phyloP scores from a whole-genome alignment of 179 eudicot species.

The Beta lomatogona region DNA sequence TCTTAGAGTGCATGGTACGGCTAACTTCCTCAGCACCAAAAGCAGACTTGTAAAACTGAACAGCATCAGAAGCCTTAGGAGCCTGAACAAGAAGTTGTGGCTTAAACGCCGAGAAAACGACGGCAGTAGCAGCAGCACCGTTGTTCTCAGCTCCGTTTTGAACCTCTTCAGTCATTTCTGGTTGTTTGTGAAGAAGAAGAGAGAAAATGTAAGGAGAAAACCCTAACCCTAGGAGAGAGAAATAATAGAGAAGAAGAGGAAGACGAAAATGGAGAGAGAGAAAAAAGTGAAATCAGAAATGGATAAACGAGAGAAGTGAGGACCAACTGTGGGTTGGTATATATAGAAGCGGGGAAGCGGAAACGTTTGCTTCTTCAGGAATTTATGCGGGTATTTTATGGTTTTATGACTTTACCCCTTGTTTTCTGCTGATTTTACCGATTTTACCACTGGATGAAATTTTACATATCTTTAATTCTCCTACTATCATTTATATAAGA shows the following conservation, averaged over 20 bases:
- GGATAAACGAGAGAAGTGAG: conserved; percentile 4
- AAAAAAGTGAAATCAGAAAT: conserved; percentile 15
- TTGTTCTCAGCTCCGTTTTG: conserved; percentile 42
- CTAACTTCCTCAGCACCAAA: conserved; percentile 78
- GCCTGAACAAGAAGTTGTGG: conserved; percentile 63
- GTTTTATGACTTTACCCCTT: conserved; percentile 9
- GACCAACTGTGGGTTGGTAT: conserved; percentile 20
- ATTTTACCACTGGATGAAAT: not conserved
- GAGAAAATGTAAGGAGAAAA: conserved; percentile 7
- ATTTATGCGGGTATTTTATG: not conserved
- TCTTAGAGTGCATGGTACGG: conserved; percentile 60
- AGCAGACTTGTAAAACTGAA: conserved; percentile 78
- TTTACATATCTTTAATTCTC: not conserved
- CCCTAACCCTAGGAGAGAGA: conserved; percentile 56
- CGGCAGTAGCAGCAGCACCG: conserved; percentile 33
- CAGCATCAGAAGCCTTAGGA: conserved; percentile 71
- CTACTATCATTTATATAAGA: no score
- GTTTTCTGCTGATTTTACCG: not conserved
- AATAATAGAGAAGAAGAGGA: not conserved
- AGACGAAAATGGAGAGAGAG: not conserved
- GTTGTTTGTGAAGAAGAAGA: not conserved
- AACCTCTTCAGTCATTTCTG: conserved; percentile 40
- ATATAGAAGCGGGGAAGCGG: conserved; percentile 50
- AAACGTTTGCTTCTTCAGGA: conserved; percentile 29
- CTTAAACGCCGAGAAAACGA: conserved; percentile 59